Percentiles rank a stretch among this genome's conserved stretches.
Conservation (phyloP, 768 basidiomycete genomes). For the Boletus subparvulus region DNA sequence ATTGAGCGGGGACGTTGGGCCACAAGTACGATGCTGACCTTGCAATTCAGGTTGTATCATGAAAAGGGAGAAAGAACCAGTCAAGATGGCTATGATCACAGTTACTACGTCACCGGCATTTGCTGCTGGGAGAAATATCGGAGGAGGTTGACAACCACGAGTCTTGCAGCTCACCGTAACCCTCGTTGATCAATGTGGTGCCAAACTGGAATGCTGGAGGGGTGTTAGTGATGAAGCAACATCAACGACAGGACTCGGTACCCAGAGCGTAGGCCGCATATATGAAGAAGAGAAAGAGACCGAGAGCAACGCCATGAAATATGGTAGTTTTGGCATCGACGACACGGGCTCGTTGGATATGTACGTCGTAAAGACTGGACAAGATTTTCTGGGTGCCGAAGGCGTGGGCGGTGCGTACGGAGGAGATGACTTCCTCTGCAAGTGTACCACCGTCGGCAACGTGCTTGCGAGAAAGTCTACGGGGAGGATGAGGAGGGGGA, state of each 20-base stretch:
- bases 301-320: slow-evolving; percentile 61
- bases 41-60: slow-evolving; percentile 86
- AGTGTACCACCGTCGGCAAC: slow-evolving; percentile 79
- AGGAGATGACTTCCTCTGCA: slow-evolving; percentile 92
- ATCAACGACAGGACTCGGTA: slow-evolving; percentile 27
- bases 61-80: slow-evolving; percentile 88
- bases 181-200: slow-evolving; percentile 73
- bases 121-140: slow-evolving; percentile 38
- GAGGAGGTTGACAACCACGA: background rate
- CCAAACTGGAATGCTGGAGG: slow-evolving; percentile 80
- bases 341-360: slow-evolving; percentile 51
- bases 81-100: slow-evolving; percentile 80
- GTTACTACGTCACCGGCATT: slow-evolving; percentile 75
- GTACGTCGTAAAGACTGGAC: slow-evolving; percentile 59
- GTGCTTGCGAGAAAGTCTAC: slow-evolving; percentile 64
- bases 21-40: slow-evolving; percentile 40
- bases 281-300: slow-evolving; percentile 81
- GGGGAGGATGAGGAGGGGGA: slow-evolving; percentile 1
- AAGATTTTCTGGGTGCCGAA: slow-evolving; percentile 80
- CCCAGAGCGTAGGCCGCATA: slow-evolving; percentile 72
- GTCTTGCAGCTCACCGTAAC: slow-evolving; percentile 42
- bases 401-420: slow-evolving; percentile 85
- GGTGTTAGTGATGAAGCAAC: background rate
- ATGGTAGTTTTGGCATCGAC: slow-evolving; percentile 60
- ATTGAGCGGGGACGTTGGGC: background rate